Percentiles rank a stretch among this genome's conserved stretches.
phyloP scores from a whole-genome alignment of 2,329 filamentous ascomycete genomes.

The Exophiala phaeomuriformis region DNA sequence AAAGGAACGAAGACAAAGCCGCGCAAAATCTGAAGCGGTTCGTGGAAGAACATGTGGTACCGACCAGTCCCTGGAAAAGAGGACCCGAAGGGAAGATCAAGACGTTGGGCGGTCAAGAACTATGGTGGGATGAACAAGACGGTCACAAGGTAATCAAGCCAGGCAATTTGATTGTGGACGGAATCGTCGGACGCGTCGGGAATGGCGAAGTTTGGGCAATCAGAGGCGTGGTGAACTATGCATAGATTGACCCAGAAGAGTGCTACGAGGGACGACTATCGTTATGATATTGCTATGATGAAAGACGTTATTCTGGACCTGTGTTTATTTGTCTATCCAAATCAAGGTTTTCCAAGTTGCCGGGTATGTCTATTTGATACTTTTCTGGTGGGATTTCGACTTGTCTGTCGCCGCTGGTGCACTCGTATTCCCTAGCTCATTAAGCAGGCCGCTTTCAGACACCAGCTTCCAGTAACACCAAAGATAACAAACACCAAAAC shows the following conservation, averaged over 20 bases:
- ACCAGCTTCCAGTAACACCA: slow-evolving; percentile 73
- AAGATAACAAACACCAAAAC: slow-evolving; percentile 78
- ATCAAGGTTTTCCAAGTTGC: neutral
- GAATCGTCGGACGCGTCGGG: slow-evolving; percentile 64
- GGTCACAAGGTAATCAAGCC: slow-evolving; percentile 59
- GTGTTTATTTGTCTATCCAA: neutral
- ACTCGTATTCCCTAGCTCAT: slow-evolving; percentile 4
- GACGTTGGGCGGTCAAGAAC: slow-evolving; percentile 59
- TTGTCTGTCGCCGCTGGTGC: neutral
- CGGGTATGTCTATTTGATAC: slow-evolving; percentile 5
- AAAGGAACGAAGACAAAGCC: slow-evolving; percentile 65
- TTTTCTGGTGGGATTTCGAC: slow-evolving; percentile 7
- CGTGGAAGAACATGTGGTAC: slow-evolving; percentile 77
- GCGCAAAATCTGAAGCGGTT: slow-evolving; percentile 69
- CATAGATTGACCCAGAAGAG: slow-evolving; percentile 14
- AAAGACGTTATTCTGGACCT: neutral
- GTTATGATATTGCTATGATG: neutral
- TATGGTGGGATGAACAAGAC: slow-evolving; percentile 72
- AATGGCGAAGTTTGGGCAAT: slow-evolving; percentile 88
- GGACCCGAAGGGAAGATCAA: slow-evolving; percentile 55
- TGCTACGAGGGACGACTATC: neutral
- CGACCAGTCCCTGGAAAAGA: slow-evolving; percentile 66
- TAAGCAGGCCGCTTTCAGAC: slow-evolving; percentile 25
- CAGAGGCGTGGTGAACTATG: slow-evolving; percentile 53
- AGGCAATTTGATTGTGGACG: slow-evolving; percentile 67